Conservation (phyloP, 2,329 filamentous ascomycete species). For the Gaeumannomyces sp. region DNA sequence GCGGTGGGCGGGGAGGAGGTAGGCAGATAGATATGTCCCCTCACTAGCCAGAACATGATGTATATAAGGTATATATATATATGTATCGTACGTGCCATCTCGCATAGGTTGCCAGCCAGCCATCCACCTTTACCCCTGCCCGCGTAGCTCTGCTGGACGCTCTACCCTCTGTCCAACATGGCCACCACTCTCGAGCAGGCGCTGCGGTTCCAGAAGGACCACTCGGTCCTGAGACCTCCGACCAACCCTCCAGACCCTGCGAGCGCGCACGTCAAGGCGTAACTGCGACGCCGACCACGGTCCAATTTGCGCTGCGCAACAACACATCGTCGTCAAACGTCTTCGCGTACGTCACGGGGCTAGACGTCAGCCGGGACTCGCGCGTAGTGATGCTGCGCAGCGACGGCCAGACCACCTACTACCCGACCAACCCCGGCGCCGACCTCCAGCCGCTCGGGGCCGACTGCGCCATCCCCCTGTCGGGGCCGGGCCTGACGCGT, state of each 20-base stretch:
- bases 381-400: constrained; percentile 55
- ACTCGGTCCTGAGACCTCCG: constrained; percentile 17
- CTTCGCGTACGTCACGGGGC: constrained; percentile 67
- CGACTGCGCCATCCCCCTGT: constrained; percentile 59
- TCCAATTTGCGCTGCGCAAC: constrained; percentile 60
- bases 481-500: constrained; percentile 51
- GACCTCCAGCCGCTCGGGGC: constrained; percentile 44
- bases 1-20: too few species aligned
- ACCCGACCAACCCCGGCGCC: constrained; percentile 50
- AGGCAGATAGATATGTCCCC: neutral
- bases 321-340: constrained; percentile 53
- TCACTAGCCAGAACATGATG: neutral
- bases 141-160: neutral
- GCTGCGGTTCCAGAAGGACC: constrained; percentile 19
- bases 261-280: neutral
- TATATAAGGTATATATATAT: neutral
- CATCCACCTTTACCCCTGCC: neutral
- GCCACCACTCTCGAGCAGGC: constrained; percentile 20
- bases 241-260: neutral
- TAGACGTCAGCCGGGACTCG: constrained; percentile 52
- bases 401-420: constrained; percentile 61
- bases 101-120: neutral
- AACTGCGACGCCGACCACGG: constrained; percentile 27
- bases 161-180: neutral
- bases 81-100: neutral